phyloP scores from a whole-genome alignment of 1,284 basidiomycete genomes.

The Agaricales sp. region DNA sequence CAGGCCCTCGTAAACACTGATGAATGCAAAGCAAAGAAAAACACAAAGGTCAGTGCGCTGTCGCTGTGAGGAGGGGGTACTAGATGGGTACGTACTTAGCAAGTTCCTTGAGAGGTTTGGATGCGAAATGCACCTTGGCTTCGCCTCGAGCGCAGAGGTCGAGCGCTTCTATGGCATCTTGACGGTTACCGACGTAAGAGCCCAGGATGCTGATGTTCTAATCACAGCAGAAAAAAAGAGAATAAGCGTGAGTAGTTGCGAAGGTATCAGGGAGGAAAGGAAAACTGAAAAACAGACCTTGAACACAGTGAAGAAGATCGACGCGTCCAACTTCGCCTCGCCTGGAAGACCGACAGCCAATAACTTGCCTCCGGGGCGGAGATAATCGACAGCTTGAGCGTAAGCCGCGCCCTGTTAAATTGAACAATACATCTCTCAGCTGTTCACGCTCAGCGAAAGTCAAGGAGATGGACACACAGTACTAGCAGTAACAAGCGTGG shows the following conservation, averaged over 20 bases:
- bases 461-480: conserved; percentile 21
- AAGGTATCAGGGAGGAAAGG: neutral
- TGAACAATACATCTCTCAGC: neutral
- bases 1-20: neutral
- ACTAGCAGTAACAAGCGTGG: conserved; percentile 45
- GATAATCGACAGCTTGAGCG: conserved; percentile 53
- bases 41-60: no score
- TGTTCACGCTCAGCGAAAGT: neutral
- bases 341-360: conserved; percentile 49
- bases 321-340: conserved; percentile 23
- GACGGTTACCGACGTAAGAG: conserved; percentile 27
- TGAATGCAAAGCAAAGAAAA: neutral
- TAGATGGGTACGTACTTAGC: conserved; percentile 36
- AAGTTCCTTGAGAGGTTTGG: conserved; percentile 37
- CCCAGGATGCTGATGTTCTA: conserved; percentile 48
- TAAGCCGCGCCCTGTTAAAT: conserved; percentile 37
- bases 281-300: conserved; percentile 26
- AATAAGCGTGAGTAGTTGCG: neutral
- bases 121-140: conserved; percentile 42
- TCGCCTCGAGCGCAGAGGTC: conserved; percentile 53
- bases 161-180: conserved; percentile 58
- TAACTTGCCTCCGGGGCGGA: conserved; percentile 45
- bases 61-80: no score
- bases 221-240: neutral
- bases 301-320: conserved; percentile 49